These are phyloP conservation scores for Stephanodiscus minutulus DNA, from an alignment of 108 stramenopile genomes.

Conservation along the genomic window DNA sequence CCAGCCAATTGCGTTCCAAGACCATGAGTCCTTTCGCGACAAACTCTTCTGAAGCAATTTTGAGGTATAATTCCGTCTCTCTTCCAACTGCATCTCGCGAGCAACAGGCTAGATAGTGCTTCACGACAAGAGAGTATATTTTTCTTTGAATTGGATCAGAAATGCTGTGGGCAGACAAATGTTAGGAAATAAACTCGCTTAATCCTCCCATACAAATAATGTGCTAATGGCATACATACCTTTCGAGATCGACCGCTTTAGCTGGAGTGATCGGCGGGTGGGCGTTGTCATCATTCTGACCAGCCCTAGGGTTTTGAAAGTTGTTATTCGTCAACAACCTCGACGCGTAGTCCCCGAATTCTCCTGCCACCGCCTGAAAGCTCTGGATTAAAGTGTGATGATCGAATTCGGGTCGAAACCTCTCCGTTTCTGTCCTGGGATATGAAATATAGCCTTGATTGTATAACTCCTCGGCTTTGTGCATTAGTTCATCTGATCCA, in stretches of 20 bases:
- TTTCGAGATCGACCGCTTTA: constrained; percentile 84
- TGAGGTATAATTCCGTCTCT: constrained; percentile 81
- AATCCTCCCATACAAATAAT: too few relatives aligned
- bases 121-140: constrained; percentile 90
- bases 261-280: constrained; percentile 99
- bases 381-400: constrained; percentile 75
- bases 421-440: constrained; percentile 98
- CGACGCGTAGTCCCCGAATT: constrained; percentile 67
- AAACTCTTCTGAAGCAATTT: constrained; percentile 89
- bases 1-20: constrained; percentile 86
- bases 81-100: constrained; percentile 91
- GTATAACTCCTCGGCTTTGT: constrained; percentile 94
- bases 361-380: constrained; percentile 60
- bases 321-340: constrained; percentile 62
- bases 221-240: too few relatives aligned
- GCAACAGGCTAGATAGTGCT: constrained; percentile 99
- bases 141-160: constrained; percentile 66
- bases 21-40: constrained; percentile 89
- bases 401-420: constrained; percentile 90
- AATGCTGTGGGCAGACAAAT: too few relatives aligned
- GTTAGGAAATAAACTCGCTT: too few relatives aligned
- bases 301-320: constrained; percentile 82
- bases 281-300: constrained; percentile 94
- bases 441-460: constrained; percentile 93
- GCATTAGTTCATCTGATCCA: constrained; percentile 90